These are phyloP conservation scores for Fusarium praegraminearum DNA, from an alignment of 2,329 filamentous ascomycete species.

Conservation along the genomic window DNA sequence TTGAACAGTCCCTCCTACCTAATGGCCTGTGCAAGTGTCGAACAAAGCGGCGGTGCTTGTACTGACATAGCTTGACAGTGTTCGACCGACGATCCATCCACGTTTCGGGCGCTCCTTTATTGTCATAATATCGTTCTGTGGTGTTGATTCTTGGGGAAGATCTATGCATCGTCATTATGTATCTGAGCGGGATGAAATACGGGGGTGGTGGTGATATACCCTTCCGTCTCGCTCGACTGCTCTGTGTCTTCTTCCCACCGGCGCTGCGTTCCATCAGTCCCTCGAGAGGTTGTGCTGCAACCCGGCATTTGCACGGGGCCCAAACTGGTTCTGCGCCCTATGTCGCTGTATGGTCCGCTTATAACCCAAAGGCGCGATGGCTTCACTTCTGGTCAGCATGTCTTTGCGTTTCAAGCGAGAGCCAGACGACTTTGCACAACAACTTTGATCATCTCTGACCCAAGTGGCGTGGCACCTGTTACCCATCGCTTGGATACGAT, in stretches of 20 bases:
- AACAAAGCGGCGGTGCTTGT: neutral
- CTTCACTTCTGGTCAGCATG: neutral
- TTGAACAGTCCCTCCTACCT: neutral
- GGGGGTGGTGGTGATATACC: neutral
- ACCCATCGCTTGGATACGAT: neutral
- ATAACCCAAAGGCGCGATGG: neutral
- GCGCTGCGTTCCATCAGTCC: neutral
- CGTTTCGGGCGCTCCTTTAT: neutral
- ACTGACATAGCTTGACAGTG: neutral
- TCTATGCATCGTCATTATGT: neutral
- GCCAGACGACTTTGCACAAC: neutral
- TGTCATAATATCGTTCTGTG: neutral
- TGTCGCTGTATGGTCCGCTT: neutral
- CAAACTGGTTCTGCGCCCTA: neutral
- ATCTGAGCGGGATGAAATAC: accelerated
- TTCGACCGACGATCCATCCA: neutral
- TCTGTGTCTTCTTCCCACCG: too few relatives aligned
- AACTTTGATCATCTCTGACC: neutral
- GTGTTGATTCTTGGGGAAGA: neutral
- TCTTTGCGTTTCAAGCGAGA: neutral
- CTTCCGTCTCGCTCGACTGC: neutral
- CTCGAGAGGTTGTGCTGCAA: neutral
- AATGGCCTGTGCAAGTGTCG: neutral
- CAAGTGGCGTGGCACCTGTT: neutral
- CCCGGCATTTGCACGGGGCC: neutral